phyloP scores from a whole-genome alignment of 257 asterid genomes.

The Fraxinus cuspidata region DNA sequence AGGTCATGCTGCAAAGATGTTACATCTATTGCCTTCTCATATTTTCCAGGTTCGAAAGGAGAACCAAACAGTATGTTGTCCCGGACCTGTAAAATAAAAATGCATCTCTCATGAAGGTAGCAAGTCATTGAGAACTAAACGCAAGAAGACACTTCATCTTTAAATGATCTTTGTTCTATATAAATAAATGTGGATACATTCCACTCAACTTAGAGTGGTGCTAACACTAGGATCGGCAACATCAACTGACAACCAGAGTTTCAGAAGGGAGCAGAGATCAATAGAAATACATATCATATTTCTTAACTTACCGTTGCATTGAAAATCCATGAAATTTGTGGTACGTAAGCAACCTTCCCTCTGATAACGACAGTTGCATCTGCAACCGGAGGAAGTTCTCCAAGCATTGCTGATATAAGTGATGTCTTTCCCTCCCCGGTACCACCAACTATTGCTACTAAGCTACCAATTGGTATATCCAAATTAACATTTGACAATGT shows the following conservation, averaged over 20 bases:
- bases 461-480: conserved; percentile 86
- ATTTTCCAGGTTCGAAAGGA: conserved; percentile 56
- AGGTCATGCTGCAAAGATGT: conserved; percentile 87
- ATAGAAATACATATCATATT: conserved; percentile 13
- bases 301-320: conserved; percentile 81
- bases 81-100: conserved; percentile 62
- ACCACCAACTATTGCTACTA: conserved; percentile 90
- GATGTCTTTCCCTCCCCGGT: conserved; percentile 99
- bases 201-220: conserved; percentile 13
- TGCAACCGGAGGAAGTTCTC: conserved; percentile 81
- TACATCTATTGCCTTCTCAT: conserved; percentile 71
- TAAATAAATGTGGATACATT: conserved; percentile 5
- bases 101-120: conserved; percentile 23
- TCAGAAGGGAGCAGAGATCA: not conserved
- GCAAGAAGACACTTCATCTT: not conserved
- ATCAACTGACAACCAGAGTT: conserved; percentile 8
- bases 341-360: conserved; percentile 92
- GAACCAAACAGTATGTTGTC: conserved; percentile 93
- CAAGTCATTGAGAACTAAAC: not conserved
- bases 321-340: conserved; percentile 98
- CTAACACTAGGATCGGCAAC: not conserved
- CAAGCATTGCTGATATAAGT: conserved; percentile 95
- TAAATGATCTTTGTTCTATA: not conserved
- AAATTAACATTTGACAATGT: conserved; percentile 79
- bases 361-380: conserved; percentile 69